phyloP scores from a whole-genome alignment of 495 filamentous ascomycete genomes.

The Podospora conica region DNA sequence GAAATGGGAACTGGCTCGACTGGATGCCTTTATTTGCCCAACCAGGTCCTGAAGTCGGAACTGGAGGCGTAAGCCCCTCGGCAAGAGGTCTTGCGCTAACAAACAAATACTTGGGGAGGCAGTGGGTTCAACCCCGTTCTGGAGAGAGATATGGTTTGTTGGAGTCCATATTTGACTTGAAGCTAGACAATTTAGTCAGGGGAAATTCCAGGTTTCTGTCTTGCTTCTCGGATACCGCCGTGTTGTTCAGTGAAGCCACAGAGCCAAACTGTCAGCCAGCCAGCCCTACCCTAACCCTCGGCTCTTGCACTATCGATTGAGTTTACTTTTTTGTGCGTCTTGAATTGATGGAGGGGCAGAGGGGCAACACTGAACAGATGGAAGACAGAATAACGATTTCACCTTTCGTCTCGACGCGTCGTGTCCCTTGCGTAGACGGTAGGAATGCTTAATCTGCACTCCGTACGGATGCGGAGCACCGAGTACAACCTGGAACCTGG shows the following conservation, averaged over 20 bases:
- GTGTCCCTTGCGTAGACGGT: background rate
- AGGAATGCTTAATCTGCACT: background rate
- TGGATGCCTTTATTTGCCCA: no score
- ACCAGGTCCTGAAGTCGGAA: no score
- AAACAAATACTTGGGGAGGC: no score
- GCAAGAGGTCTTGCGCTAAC: no score
- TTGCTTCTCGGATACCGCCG: no score
- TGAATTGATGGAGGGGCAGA: background rate
- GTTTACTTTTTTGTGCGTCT: background rate
- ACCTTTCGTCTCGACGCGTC: background rate
- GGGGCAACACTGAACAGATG: background rate
- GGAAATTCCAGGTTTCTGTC: background rate
- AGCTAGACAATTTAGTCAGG: background rate
- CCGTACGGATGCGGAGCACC: background rate
- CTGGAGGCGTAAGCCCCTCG: no score
- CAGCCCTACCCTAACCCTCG: background rate
- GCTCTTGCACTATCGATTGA: background rate
- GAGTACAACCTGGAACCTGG: background rate
- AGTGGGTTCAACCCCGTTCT: background rate
- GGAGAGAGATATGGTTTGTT: background rate
- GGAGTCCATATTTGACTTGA: background rate
- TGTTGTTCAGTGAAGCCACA: no score
- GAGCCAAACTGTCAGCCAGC: background rate
- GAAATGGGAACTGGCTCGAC: no score
- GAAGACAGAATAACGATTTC: background rate